phyloP scores from a whole-genome alignment of 1,284 basidiomycete genomes.

The Puccinia coronata region DNA sequence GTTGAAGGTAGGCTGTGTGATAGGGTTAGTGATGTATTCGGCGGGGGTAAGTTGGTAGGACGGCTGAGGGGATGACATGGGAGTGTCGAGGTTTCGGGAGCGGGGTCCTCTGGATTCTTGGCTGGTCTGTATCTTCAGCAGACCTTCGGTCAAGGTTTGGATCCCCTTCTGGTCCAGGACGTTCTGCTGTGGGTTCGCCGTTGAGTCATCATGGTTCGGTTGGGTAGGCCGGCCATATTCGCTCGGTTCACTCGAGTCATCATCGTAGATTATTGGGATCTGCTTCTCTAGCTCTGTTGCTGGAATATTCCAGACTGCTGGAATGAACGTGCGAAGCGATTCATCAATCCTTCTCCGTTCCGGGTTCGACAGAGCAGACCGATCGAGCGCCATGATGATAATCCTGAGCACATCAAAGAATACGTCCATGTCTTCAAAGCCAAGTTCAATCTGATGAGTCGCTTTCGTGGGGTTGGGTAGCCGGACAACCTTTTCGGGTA shows the following conservation, averaged over 20 bases:
- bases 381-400: constrained; percentile 39
- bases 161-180: constrained; percentile 35
- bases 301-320: constrained; percentile 45
- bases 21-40: constrained; percentile 2
- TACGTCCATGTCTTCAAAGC: constrained; percentile 43
- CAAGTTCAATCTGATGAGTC: constrained; percentile 43
- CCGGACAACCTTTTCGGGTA: constrained; percentile 17
- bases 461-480: constrained; percentile 25
- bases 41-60: constrained; percentile 23
- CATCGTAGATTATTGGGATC: constrained; percentile 49
- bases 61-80: constrained; percentile 44
- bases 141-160: constrained; percentile 37
- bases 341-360: constrained; percentile 46
- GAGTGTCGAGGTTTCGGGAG: constrained; percentile 36
- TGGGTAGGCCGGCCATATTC: constrained; percentile 30
- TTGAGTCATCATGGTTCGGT: neutral
- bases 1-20: neutral
- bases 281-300: constrained; percentile 38
- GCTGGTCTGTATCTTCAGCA: constrained; percentile 20
- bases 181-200: constrained; percentile 13
- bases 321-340: constrained; percentile 46
- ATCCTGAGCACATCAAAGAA: constrained; percentile 48
- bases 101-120: constrained; percentile 16
- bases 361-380: constrained; percentile 41
- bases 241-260: constrained; percentile 35